Evolutionary conservation across 2,329 filamentous ascomycete genomes (phyloP).

Genomic region (Talaromyces sp.): DNA sequence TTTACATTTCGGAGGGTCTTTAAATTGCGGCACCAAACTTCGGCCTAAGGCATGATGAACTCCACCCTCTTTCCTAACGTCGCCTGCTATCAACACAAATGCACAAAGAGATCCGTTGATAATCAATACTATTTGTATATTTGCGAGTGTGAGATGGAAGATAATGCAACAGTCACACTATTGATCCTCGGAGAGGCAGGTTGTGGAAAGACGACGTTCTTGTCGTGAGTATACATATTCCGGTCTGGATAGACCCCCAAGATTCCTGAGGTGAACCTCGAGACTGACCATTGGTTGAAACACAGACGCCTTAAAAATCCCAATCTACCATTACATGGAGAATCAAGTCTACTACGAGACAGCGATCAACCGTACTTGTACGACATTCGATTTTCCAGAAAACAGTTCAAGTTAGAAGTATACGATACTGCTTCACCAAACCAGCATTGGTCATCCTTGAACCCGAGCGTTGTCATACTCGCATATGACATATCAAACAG

Average conservation of each 20-base stretch:
- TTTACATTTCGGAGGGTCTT: neutral
- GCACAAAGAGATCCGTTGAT: neutral
- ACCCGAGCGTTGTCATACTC: slow-evolving; percentile 54
- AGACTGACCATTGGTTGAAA: neutral
- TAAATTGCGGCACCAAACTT: slow-evolving; percentile 1
- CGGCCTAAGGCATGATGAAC: slow-evolving; percentile 4
- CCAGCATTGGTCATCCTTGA: slow-evolving; percentile 53
- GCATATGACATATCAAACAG: slow-evolving; percentile 58
- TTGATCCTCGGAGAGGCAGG: slow-evolving; percentile 57
- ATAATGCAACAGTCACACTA: slow-evolving; percentile 34
- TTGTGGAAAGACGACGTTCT: slow-evolving; percentile 60
- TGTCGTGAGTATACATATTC: slow-evolving; percentile 50
- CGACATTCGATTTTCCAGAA: slow-evolving; percentile 55
- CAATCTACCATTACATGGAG: slow-evolving; percentile 20
- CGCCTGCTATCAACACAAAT: neutral
- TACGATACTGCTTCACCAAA: slow-evolving; percentile 56
- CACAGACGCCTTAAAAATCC: slow-evolving; percentile 22
- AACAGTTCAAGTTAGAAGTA: slow-evolving; percentile 53
- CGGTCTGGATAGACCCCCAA: neutral
- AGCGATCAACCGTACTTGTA: slow-evolving; percentile 58
- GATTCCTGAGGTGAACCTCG: neutral
- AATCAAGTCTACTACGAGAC: slow-evolving; percentile 48
- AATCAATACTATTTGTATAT: neutral
- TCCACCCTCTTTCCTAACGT: neutral
- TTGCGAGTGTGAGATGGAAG: slow-evolving; percentile 1